Evolutionary conservation across 345 rosid species (phyloP).

Genomic region (Triadica sebifera): DNA sequence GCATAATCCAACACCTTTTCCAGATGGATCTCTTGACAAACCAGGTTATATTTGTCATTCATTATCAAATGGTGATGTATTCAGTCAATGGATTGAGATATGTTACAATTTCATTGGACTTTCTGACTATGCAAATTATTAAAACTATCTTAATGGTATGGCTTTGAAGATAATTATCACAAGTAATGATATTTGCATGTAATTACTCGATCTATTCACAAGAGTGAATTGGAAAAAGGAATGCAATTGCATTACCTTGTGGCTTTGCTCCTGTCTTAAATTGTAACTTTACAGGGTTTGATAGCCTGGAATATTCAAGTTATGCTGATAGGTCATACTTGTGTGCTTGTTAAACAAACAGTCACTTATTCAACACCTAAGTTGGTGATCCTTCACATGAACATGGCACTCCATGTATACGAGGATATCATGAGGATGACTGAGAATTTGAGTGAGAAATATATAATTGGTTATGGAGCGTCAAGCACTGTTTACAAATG

Average conservation of each 20-base stretch:
- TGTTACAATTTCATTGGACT: background rate
- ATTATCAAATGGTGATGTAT: too few species aligned
- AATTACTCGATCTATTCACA: background rate
- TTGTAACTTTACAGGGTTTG: background rate
- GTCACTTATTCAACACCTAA: slow-evolving; percentile 72
- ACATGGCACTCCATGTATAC: slow-evolving; percentile 93
- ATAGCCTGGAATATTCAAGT: slow-evolving; percentile 16
- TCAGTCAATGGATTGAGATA: background rate
- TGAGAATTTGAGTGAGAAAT: slow-evolving; percentile 88
- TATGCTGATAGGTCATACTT: slow-evolving; percentile 9
- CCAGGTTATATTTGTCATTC: slow-evolving; percentile 52
- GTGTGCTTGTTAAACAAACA: slow-evolving; percentile 25
- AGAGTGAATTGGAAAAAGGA: background rate
- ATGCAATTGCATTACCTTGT: background rate
- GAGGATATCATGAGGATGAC: slow-evolving; percentile 99
- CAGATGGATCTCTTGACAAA: slow-evolving; percentile 78
- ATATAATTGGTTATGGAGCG: slow-evolving; percentile 83
- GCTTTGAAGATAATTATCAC: too few species aligned
- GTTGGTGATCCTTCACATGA: slow-evolving; percentile 90
- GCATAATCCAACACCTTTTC: slow-evolving; percentile 55
- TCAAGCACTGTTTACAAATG: slow-evolving; percentile 94
- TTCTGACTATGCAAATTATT: background rate
- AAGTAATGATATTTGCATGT: too few species aligned
- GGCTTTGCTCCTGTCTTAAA: background rate
- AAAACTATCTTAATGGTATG: background rate